phyloP scores from a whole-genome alignment of 148 eudicot genomes.

The Diospyros lotus region DNA sequence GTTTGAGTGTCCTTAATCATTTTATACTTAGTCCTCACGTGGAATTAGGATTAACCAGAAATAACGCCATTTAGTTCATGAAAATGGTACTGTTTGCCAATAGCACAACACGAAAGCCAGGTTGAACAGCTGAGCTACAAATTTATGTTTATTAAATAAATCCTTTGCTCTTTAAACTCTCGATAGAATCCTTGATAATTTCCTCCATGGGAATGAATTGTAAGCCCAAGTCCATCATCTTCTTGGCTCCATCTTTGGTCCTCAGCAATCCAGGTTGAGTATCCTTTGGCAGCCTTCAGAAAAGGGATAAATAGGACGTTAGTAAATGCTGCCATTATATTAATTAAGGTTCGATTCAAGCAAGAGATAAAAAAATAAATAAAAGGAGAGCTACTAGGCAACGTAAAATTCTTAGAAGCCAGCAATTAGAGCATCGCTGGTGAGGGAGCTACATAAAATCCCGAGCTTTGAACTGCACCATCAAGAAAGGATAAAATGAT shows the following conservation, averaged over 20 bases:
- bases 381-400: no score
- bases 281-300: conserved; percentile 72
- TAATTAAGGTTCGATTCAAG: no score
- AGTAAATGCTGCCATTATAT: no score
- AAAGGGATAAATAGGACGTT: neutral
- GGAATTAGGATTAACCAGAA: no score
- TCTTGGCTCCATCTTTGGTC: conserved; percentile 55
- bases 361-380: no score
- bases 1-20: no score
- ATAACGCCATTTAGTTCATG: no score
- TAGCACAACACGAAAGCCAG: no score
- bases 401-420: neutral
- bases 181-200: conserved; percentile 73
- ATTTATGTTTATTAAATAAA: conserved; percentile 39
- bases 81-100: no score
- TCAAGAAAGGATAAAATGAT: neutral
- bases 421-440: neutral
- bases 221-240: conserved; percentile 81
- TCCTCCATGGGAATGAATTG: conserved; percentile 72
- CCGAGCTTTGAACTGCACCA: neutral
- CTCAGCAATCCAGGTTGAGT: conserved; percentile 81
- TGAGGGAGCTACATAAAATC: no score
- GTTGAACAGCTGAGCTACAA: no score
- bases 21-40: no score
- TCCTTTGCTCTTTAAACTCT: conserved; percentile 77